Conservation (phyloP, 768 basidiomycete species). For the Floccularia luteovirens region DNA sequence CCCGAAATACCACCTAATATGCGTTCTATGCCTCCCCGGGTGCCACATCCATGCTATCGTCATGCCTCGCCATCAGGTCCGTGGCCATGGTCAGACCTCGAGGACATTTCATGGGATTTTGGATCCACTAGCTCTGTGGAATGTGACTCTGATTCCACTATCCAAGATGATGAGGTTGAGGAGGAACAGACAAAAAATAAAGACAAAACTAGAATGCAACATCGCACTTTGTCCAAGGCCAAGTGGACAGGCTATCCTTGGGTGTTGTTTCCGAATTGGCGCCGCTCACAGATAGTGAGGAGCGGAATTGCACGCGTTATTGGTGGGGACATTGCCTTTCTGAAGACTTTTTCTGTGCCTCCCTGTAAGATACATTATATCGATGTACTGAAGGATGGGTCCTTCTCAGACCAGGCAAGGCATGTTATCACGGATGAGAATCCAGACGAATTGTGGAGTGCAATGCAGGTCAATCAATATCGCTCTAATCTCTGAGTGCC, state of each 20-base stretch:
- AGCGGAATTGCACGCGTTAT: slow-evolving; percentile 27
- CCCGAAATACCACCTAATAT: slow-evolving; percentile 3
- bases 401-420: slow-evolving; percentile 21
- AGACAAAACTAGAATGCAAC: slow-evolving; percentile 4
- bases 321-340: slow-evolving; percentile 12
- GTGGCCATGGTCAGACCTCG: slow-evolving; percentile 35
- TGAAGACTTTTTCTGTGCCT: no score
- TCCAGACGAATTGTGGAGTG: slow-evolving; percentile 22
- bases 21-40: slow-evolving; percentile 9
- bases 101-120: no score
- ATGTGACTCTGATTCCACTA: no score
- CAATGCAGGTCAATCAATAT: slow-evolving; percentile 19
- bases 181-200: no score
- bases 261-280: slow-evolving; percentile 47
- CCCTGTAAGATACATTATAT: slow-evolving; percentile 26
- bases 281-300: slow-evolving; percentile 25
- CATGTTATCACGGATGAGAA: slow-evolving; percentile 11
- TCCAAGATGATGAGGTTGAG: no score
- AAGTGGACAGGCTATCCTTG: slow-evolving; percentile 29
- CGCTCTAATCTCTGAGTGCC: neutral
- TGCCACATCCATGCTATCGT: slow-evolving; percentile 26
- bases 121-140: no score
- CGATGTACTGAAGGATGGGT: slow-evolving; percentile 25
- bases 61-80: slow-evolving; percentile 33
- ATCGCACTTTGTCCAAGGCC: slow-evolving; percentile 4